These are phyloP conservation scores for Pyrenochaeta sp. DNA, from an alignment of 2,329 filamentous ascomycete species.

Conservation along the genomic window DNA sequence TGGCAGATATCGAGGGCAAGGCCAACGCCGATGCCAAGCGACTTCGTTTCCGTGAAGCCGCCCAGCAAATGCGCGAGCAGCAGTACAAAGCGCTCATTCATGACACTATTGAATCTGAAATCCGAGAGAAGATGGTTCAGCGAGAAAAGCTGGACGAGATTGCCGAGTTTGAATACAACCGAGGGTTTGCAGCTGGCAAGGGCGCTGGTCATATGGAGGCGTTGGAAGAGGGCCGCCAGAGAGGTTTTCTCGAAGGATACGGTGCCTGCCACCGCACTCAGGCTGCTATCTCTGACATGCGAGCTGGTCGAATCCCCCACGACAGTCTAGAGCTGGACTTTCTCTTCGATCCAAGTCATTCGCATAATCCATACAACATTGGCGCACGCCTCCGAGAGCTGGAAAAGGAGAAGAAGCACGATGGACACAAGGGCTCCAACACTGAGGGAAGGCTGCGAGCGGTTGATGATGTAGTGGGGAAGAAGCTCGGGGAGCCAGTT, in stretches of 20 bases:
- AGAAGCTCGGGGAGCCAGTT: constrained; percentile 2
- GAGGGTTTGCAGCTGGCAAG: constrained; percentile 14
- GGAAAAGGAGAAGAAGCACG: not conserved
- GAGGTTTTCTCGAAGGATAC: constrained; percentile 31
- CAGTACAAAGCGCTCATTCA: constrained; percentile 22
- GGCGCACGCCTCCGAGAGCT: constrained; percentile 14
- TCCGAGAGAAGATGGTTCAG: constrained; percentile 1
- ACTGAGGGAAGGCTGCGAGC: too few relatives aligned
- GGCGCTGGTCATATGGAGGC: constrained; percentile 2
- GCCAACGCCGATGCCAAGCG: constrained; percentile 11
- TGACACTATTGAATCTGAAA: constrained; percentile 11
- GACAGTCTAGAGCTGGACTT: constrained; percentile 29
- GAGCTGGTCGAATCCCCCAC: constrained; percentile 18
- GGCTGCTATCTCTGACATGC: constrained; percentile 15
- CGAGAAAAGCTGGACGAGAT: constrained; percentile 2
- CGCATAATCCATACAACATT: constrained; percentile 21
- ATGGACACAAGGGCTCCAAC: not conserved
- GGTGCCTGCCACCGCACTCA: constrained; percentile 17
- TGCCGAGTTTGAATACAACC: constrained; percentile 15
- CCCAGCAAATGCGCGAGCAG: constrained; percentile 27
- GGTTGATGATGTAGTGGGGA: too few relatives aligned
- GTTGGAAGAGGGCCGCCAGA: not conserved
- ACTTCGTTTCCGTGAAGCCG: constrained; percentile 18
- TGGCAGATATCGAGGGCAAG: constrained; percentile 9
- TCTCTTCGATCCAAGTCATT: constrained; percentile 25